Conservation (phyloP, 192 early-diverging fungal species). For the Neocallimastix lanati region DNA sequence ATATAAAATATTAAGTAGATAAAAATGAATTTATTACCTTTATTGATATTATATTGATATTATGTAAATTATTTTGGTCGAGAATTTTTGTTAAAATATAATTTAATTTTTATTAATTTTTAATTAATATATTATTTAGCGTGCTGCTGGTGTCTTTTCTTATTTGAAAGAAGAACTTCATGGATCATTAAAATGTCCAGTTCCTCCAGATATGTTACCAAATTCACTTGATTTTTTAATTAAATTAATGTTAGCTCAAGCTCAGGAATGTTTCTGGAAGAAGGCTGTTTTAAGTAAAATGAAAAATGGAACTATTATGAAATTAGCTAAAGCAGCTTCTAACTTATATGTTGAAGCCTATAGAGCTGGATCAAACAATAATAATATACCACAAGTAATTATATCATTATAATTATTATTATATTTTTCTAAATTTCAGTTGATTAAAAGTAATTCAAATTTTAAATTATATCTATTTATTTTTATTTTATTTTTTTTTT, state of each 20-base stretch:
- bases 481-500: too few species aligned
- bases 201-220: neutral
- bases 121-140: neutral
- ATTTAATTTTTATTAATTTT: neutral
- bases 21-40: too few species aligned
- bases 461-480: too few species aligned
- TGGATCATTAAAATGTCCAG: neutral
- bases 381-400: neutral
- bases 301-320: conserved; percentile 56
- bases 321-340: conserved; percentile 28
- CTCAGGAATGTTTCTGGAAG: conserved; percentile 84
- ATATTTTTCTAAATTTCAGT: too few species aligned
- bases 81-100: too few species aligned
- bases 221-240: neutral
- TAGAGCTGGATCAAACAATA: neutral
- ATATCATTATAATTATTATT: too few species aligned
- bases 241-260: conserved; percentile 66
- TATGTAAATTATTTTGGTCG: too few species aligned
- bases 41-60: too few species aligned
- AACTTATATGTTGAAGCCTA: neutral
- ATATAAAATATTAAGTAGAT: too few species aligned
- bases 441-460: too few species aligned
- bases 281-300: conserved; percentile 65
- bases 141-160: neutral
- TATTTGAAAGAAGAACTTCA: conserved; percentile 1